A percentile compares a stretch with the other conserved stretches of the same genome.
Conservation (phyloP, 2,329 filamentous ascomycete genomes). For the Penicillium sp. region DNA sequence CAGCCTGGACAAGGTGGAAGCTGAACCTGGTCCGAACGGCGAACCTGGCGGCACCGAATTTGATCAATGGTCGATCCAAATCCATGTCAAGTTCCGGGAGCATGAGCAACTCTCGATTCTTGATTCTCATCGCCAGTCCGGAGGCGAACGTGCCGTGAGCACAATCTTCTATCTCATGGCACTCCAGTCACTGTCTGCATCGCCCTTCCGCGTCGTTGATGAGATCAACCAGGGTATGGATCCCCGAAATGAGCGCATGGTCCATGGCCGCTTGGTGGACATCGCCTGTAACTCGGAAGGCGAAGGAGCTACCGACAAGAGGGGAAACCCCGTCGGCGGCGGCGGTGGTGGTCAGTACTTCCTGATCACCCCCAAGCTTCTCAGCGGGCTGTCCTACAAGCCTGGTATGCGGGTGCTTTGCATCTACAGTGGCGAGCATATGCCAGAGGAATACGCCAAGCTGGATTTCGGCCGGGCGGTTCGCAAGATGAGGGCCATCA, state of each 20-base stretch:
- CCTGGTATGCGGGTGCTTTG: slow-evolving; percentile 89
- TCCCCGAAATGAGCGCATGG: slow-evolving; percentile 95
- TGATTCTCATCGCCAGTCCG: slow-evolving; percentile 90
- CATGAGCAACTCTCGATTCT: slow-evolving; percentile 82
- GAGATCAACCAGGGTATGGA: slow-evolving; percentile 99
- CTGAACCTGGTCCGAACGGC: slow-evolving; percentile 38
- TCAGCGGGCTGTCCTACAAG: slow-evolving; percentile 83
- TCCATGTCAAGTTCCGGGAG: slow-evolving; percentile 92
- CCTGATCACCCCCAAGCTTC: slow-evolving; percentile 93
- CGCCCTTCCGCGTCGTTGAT: slow-evolving; percentile 96
- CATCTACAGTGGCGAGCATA: slow-evolving; percentile 82
- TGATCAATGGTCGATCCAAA: slow-evolving; percentile 89
- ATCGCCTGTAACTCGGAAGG: slow-evolving; percentile 78
- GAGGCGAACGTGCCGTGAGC: slow-evolving; percentile 91
- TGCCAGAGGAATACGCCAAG: slow-evolving; percentile 46
- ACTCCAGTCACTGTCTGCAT: slow-evolving; percentile 87
- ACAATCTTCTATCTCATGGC: slow-evolving; percentile 99
- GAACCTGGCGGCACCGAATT: slow-evolving; percentile 68
- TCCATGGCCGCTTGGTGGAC: slow-evolving; percentile 96
- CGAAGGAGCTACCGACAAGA: slow-evolving; percentile 46
- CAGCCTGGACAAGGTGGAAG: slow-evolving; percentile 71
- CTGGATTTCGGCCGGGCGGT: slow-evolving; percentile 45
- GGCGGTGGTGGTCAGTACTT: slow-evolving; percentile 75
- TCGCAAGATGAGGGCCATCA: slow-evolving; percentile 39
- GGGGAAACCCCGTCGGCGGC: slow-evolving; percentile 34